Base-by-base conservation (phyloP, 768 basidiomycete genomes). In the Tylopilus rubrobrunneus region DNA sequence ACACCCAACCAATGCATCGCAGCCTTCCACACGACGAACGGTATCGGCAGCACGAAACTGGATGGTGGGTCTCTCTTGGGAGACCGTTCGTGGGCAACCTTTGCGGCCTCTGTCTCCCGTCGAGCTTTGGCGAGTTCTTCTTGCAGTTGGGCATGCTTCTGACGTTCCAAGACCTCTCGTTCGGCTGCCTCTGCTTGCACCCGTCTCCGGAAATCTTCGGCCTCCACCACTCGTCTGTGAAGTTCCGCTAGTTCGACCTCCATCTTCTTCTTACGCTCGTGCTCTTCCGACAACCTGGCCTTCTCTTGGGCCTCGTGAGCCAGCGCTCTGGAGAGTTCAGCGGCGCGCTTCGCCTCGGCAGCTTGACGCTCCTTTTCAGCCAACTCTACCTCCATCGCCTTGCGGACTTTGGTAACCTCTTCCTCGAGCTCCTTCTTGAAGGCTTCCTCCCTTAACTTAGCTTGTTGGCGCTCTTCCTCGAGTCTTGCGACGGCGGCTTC, bases 1-100 rank as follows among this genome's bases (percentile, higher is more conserved):
- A 46, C 62, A 56, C 68, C 68, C 12, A 71, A 47, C 68, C 70
- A 69, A n/a, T 62, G 55, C 70, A 69, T 59, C 1, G 68, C 68
- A 9, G 68, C 68, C 21, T 56, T 69, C 68, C 68, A 69, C 10
- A 69, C 64, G 19, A 69, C 70, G 43, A 71, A 69, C 6, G 68
- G 68, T 49, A 71, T 71, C 7, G 70, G 68, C 19, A 69, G 45
- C 29, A 70, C 43, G 55, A 71, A 64, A 25, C 59, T 53, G 7
- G 68, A 54, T 3, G 67, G 61, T 6, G 70, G 54, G 34, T 71
- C 70, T 47, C 56, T 69, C 60, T 65, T 70, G 45, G 52, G 14
- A 31, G 39, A 11, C 27, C 69, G 60, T 37, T 71, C 66, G 14
- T 70, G 62, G 8, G 58, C 60, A 15, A 56, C 42, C 46, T 47